Conservation (phyloP, 2,329 filamentous ascomycete species). For the Venturia asperata region DNA sequence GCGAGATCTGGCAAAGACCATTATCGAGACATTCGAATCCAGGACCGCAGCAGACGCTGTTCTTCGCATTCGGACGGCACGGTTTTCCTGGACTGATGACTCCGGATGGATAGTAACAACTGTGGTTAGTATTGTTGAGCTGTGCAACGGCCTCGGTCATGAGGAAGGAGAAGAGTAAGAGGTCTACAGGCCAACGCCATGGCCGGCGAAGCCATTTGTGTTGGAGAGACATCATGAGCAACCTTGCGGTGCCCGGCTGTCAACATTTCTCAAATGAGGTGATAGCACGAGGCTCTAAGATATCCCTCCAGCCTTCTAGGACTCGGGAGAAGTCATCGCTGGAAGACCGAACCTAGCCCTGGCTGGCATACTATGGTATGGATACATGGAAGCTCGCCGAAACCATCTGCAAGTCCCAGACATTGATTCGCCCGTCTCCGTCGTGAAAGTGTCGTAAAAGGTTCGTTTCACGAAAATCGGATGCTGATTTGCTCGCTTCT, state of each 20-base stretch:
- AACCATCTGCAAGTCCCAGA: neutral
- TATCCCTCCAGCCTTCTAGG: neutral
- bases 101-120: slow-evolving; percentile 16
- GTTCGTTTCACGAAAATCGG: neutral
- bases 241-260: slow-evolving; percentile 7
- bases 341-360: neutral
- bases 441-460: neutral
- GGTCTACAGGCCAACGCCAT: neutral
- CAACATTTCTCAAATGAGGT: slow-evolving; percentile 1
- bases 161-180: neutral
- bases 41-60: slow-evolving; percentile 12
- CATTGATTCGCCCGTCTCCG: slow-evolving; percentile 8
- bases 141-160: neutral
- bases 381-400: slow-evolving; percentile 1
- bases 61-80: slow-evolving; percentile 5
- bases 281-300: neutral
- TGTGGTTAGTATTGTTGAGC: slow-evolving; percentile 1
- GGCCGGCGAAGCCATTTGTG: slow-evolving; percentile 9
- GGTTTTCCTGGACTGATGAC: slow-evolving; percentile 4
- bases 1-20: slow-evolving; percentile 10
- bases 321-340: neutral
- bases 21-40: slow-evolving; percentile 16
- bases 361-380: neutral
- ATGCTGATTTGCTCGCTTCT: neutral
- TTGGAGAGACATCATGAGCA: slow-evolving; percentile 9